A percentile compares a stretch with the other conserved stretches of the same genome.
Conservation (phyloP, 2,329 filamentous ascomycete species). For the Aspergillus luchuensis region DNA sequence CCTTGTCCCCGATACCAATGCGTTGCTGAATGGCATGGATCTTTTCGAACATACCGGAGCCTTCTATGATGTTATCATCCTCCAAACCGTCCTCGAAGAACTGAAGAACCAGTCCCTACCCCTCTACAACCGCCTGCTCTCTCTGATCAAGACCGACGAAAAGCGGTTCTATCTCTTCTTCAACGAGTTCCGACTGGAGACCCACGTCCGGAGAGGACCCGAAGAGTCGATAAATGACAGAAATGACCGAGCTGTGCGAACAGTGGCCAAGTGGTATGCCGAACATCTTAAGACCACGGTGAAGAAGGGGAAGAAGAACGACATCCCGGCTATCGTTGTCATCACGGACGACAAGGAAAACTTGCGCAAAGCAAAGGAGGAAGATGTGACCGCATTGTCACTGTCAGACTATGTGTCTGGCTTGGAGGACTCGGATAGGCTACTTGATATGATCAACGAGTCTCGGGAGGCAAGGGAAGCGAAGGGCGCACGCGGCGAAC, state of each 20-base stretch:
- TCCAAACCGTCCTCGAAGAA: constrained; percentile 96
- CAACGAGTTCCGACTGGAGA: constrained; percentile 95
- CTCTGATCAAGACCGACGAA: constrained; percentile 89
- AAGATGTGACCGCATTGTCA: constrained; percentile 68
- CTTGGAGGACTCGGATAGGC: constrained; percentile 77
- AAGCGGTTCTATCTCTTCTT: constrained; percentile 99
- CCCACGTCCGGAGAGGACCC: constrained; percentile 71
- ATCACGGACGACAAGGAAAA: constrained; percentile 92
- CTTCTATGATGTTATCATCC: constrained; percentile 94
- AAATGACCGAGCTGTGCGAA: constrained; percentile 88
- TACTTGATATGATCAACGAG: constrained; percentile 92
- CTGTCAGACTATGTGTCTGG: constrained; percentile 77
- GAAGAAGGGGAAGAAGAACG: constrained; percentile 56
- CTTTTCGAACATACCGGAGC: constrained; percentile 88
- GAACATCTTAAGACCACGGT: constrained; percentile 70
- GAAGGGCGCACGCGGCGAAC: constrained; percentile 65
- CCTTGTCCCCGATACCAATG: constrained; percentile 93
- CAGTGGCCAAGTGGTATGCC: constrained; percentile 85
- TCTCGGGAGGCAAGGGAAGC: constrained; percentile 67
- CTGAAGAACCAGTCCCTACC: constrained; percentile 90
- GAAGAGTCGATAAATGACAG: constrained; percentile 94
- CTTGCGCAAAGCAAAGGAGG: constrained; percentile 74
- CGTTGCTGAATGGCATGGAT: constrained; percentile 93
- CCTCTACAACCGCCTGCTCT: constrained; percentile 89
- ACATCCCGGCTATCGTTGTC: constrained; percentile 80